phyloP scores from a whole-genome alignment of 169 alveolate species.

The Plasmodium cynomolgi region DNA sequence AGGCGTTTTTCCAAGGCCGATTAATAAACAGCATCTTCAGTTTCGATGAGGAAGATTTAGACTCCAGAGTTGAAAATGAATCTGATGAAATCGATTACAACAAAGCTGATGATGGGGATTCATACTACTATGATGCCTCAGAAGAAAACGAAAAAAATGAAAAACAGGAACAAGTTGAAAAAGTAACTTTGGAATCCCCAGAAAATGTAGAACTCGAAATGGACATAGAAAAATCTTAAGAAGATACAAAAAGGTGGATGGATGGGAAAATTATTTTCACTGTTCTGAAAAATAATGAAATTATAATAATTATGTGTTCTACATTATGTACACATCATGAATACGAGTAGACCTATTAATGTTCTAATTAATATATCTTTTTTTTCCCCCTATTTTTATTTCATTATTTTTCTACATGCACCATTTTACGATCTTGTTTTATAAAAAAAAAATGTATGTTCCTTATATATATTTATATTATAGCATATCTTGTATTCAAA shows the following conservation, averaged over 20 bases:
- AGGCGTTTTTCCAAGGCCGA: constrained; percentile 16
- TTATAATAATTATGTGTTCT: neutral
- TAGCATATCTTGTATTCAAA: neutral
- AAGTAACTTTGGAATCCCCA: neutral
- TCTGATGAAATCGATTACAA: neutral
- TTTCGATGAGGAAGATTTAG: neutral
- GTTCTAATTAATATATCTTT: neutral
- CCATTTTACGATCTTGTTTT: neutral
- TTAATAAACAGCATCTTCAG: neutral
- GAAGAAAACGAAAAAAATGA: neutral
- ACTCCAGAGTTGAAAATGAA: neutral
- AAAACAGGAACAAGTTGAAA: neutral
- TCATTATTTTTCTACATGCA: neutral
- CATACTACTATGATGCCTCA: neutral
- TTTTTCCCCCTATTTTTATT: neutral
- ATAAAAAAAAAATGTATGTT: neutral
- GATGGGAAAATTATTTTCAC: neutral
- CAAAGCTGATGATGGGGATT: neutral
- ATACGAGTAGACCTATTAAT: neutral
- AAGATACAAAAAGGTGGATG: neutral
- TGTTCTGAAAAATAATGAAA: neutral
- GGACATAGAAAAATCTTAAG: neutral
- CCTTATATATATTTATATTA: neutral
- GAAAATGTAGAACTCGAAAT: neutral
- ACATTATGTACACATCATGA: neutral